These are phyloP conservation scores for Diaporthe aspalathi DNA, from an alignment of 2,329 filamentous ascomycete species.

Conservation along the genomic window DNA sequence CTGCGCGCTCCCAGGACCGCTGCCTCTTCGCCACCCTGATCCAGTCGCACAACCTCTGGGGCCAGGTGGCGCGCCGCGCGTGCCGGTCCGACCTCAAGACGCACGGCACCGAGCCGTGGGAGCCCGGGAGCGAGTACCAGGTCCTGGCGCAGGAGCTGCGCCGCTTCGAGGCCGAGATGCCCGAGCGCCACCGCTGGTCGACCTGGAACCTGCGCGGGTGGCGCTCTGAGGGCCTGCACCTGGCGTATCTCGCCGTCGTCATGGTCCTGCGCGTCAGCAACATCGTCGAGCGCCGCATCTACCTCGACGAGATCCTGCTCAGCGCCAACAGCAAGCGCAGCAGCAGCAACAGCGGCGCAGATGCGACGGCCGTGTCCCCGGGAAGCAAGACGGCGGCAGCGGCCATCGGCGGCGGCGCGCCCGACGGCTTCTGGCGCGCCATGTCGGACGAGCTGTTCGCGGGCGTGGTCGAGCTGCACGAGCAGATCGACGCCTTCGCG, in stretches of 20 bases:
- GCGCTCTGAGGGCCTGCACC: slow-evolving; percentile 49
- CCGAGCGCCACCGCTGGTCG: slow-evolving; percentile 48
- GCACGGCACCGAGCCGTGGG: slow-evolving; percentile 41
- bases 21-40: slow-evolving; percentile 53
- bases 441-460: slow-evolving; percentile 49
- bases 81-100: slow-evolving; percentile 40
- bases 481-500: slow-evolving; percentile 51
- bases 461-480: slow-evolving; percentile 50
- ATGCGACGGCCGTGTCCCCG: slow-evolving; percentile 27
- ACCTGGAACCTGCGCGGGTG: slow-evolving; percentile 52
- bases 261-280: slow-evolving; percentile 52
- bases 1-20: slow-evolving; percentile 42
- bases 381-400: slow-evolving; percentile 28
- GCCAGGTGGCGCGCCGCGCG: slow-evolving; percentile 48
- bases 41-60: slow-evolving; percentile 53
- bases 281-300: slow-evolving; percentile 51
- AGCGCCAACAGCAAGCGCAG: slow-evolving; percentile 35
- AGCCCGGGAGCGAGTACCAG: slow-evolving; percentile 44
- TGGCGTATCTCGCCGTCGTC: slow-evolving; percentile 51
- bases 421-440: slow-evolving; percentile 44
- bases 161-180: slow-evolving; percentile 48
- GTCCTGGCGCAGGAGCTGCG: slow-evolving; percentile 41
- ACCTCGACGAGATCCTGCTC: slow-evolving; percentile 48
- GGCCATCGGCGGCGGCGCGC: slow-evolving; percentile 32
- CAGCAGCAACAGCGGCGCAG: slow-evolving; percentile 18